Conservation (phyloP, 1,284 basidiomycete genomes). For the Irpex lacteus region DNA sequence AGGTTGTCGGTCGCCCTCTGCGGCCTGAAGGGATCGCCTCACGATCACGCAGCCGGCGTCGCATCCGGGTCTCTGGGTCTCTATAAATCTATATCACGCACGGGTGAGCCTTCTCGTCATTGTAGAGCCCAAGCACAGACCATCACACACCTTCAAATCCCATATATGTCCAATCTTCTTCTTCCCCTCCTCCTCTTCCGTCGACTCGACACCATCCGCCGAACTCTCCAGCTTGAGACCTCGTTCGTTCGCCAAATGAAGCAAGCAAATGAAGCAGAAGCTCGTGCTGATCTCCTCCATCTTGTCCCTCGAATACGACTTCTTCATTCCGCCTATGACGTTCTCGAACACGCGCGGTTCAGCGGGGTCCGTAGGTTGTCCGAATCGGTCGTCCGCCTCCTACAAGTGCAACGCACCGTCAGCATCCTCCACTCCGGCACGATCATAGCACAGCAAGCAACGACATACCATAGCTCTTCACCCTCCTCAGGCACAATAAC, state of each 20-base stretch:
- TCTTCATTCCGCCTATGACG: constrained; percentile 82
- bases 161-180: constrained; percentile 70
- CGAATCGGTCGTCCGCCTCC: constrained; percentile 46
- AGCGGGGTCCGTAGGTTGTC: constrained; percentile 56
- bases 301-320: constrained; percentile 87
- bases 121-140: too few species aligned
- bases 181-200: constrained; percentile 28
- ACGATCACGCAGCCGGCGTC: constrained; percentile 51
- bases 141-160: constrained; percentile 59
- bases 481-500: constrained; percentile 50
- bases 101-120: too few species aligned
- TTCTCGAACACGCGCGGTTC: constrained; percentile 79
- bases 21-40: too few species aligned
- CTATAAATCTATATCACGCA: constrained; percentile 54
- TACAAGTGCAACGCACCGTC: too few species aligned
- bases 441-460: too few species aligned
- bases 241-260: constrained; percentile 95
- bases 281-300: constrained; percentile 98
- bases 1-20: too few species aligned
- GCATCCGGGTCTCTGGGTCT: constrained; percentile 71
- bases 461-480: constrained; percentile 62
- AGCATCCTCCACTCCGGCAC: too few species aligned
- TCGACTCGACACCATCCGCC: constrained; percentile 33
- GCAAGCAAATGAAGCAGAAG: constrained; percentile 98
- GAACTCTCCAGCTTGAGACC: constrained; percentile 77